Base-by-base conservation (phyloP, 1,139 yeast genomes). In the Sugiyamaella xylanicola region DNA sequence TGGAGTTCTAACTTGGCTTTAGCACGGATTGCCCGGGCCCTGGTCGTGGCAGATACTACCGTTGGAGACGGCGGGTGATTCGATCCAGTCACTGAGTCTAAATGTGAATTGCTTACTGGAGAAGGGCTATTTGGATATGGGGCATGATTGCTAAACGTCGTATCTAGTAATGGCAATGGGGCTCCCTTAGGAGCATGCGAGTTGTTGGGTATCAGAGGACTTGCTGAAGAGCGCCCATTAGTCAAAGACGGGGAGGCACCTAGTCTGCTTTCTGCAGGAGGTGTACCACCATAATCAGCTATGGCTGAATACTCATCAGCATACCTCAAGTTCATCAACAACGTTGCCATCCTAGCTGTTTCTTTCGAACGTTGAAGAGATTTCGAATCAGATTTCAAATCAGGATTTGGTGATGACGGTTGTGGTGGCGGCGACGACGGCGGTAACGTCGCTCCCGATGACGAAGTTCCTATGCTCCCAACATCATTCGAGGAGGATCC, bases 1-100 rank as follows among this genome's bases (percentile, higher is more conserved):
- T 82, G 80, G 41, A 80, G 67, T 29, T 79, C 82, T 9, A 85
- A 59, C 70, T 78, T 76, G 4, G 80, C 71, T 59, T 77, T 77
- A 17, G 83, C 84, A 59, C 78, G 76, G 55, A 80, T 82, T 0
- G 84, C 86, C 45, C 87, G 66, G 11, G 77, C 70, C 17, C 74
- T 63, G 0, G 85, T 79, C 1, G 61, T 60, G 5, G 63, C 50
- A 5, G 77, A 71, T 20, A 58, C 52, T 21, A 48, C 45, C 17
- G 39, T 39, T 4, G 52, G 52, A 8, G 50, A 36, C 4, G 48
- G 44, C 9, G 47, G 50, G 29, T 32, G 40, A 32, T 20, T 41
- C 21, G 29, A 17, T 29, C 48, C 48, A 19, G 39, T 45, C 17
- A 45, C 40, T 3, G 48, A 45, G 19, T 45, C 48, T 22, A 32